Evolutionary conservation across 1,284 basidiomycete genomes (phyloP), one percentile per base, ranked within the genome.

Genomic region (Grifola frondosa): DNA sequence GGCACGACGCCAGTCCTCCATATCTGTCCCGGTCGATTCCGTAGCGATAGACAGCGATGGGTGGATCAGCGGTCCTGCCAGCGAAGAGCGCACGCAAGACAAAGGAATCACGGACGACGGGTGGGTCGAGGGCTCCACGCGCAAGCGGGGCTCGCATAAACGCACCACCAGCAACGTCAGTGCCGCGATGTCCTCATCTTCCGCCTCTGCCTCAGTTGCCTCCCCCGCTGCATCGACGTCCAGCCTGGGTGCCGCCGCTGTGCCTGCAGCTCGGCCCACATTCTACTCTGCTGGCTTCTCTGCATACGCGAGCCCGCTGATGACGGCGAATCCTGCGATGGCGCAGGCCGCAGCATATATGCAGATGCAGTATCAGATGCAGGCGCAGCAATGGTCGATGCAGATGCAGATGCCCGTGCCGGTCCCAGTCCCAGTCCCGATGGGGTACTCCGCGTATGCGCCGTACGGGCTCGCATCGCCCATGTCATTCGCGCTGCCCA

Each of bases 21-120:
- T n/a, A n/a, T n/a, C n/a, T n/a, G n/a, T n/a, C n/a, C n/a, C n/a
- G n/a, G n/a, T n/a, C n/a, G n/a, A n/a, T n/a, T n/a, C n/a, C n/a
- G n/a, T n/a, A n/a, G n/a, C 17, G 22, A 40, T 38, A 16, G 37
- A 42, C 24, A 36, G n/a, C 20, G 46, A 48, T 23, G 52, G 52
- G 7, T 54, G 52, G 52, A 47, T 54, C 44, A 45, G 33, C 15
- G 40, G 41, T 6, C 30, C 30, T 13, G 35, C 40, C 17, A 32
- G 29, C 8, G 31, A 11, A 20, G 37, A 19, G 9, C 37, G 32
- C 28, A 15, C 51, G 51, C 24, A 57, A 50, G 49, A 28, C 47
- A 33, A 52, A 48, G 43, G 51, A 49, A 41, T 46, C 39, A 42
- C 56, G 37, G 52, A 57, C 35, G 54, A 57, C 45, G 56, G 51